phyloP scores from a whole-genome alignment of 805 yeast genomes.

The Starmerella etchellsii region DNA sequence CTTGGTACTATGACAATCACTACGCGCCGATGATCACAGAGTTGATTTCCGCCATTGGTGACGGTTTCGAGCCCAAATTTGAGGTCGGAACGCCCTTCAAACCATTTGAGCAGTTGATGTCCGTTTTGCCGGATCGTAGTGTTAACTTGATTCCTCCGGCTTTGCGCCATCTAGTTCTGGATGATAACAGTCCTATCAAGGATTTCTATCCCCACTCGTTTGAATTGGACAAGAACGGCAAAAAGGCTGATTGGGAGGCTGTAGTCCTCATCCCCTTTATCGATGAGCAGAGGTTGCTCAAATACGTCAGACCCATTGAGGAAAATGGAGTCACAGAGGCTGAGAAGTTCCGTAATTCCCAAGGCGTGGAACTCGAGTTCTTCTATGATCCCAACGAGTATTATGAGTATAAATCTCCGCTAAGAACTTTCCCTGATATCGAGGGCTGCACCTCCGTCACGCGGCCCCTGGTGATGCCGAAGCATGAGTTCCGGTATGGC shows the following conservation, averaged over 20 bases:
- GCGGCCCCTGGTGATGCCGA: neutral
- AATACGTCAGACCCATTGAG: conserved; percentile 59
- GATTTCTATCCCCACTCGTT: conserved; percentile 88
- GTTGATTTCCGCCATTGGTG: conserved; percentile 49
- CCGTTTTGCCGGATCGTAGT: conserved; percentile 91
- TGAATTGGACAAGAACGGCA: conserved; percentile 82
- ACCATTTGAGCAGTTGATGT: conserved; percentile 95
- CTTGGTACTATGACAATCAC: conserved; percentile 83
- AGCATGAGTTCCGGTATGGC: conserved; percentile 31
- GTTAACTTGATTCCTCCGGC: conserved; percentile 60
- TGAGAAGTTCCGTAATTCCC: conserved; percentile 60
- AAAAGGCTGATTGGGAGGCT: conserved; percentile 95
- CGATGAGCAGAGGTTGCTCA: conserved; percentile 61
- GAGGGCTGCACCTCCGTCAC: conserved; percentile 44
- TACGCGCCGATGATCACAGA: conserved; percentile 93
- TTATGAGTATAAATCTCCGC: conserved; percentile 55
- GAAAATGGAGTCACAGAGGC: conserved; percentile 43
- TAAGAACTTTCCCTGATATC: conserved; percentile 61
- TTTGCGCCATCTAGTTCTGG: conserved; percentile 74
- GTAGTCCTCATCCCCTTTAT: conserved; percentile 88
- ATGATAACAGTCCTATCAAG: conserved; percentile 68
- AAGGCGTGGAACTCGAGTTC: conserved; percentile 59
- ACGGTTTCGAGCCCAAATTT: conserved; percentile 45
- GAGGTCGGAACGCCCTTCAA: conserved; percentile 65
- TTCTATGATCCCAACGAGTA: conserved; percentile 65